Evolutionary conservation across 2,329 filamentous ascomycete species (phyloP).

Genomic region (Huntiella savannae): DNA sequence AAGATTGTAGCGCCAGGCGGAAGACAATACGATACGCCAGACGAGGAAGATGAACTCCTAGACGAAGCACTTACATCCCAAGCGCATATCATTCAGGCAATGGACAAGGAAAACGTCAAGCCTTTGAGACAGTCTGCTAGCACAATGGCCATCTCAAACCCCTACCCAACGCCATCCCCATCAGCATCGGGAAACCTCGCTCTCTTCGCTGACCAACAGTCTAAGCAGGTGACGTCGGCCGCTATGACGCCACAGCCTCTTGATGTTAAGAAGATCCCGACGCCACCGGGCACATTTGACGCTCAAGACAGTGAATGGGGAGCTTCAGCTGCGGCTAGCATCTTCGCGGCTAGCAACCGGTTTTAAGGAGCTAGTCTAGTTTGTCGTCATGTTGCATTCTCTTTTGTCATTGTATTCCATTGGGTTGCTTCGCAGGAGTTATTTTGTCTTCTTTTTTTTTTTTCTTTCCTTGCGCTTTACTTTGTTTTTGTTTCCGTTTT

Average conservation of each 20-base stretch:
- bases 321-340: slow-evolving; percentile 60
- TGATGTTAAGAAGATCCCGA: slow-evolving; percentile 72
- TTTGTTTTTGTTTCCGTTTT: slow-evolving; percentile 7
- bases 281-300: slow-evolving; percentile 40
- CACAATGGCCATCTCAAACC: slow-evolving; percentile 40
- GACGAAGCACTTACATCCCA: slow-evolving; percentile 74
- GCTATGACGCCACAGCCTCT: slow-evolving; percentile 49
- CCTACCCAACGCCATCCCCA: slow-evolving; percentile 49
- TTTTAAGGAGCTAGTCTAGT: slow-evolving; percentile 23
- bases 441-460: slow-evolving; percentile 13
- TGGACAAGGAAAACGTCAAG: slow-evolving; percentile 33
- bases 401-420: slow-evolving; percentile 7
- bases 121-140: slow-evolving; percentile 41
- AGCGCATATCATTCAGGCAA: slow-evolving; percentile 50
- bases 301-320: slow-evolving; percentile 78
- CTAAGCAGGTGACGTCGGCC: slow-evolving; percentile 16
- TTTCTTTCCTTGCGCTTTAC: slow-evolving; percentile 13
- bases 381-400: slow-evolving; percentile 13
- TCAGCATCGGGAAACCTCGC: slow-evolving; percentile 68
- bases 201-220: slow-evolving; percentile 49
- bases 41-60: slow-evolving; percentile 88
- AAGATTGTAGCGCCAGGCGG: slow-evolving; percentile 51
- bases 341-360: slow-evolving; percentile 52
- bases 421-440: slow-evolving; percentile 10
- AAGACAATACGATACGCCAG: slow-evolving; percentile 79